Base-by-base conservation (phyloP, 192 early-diverging fungal genomes). In the Coemansia pectinata region DNA sequence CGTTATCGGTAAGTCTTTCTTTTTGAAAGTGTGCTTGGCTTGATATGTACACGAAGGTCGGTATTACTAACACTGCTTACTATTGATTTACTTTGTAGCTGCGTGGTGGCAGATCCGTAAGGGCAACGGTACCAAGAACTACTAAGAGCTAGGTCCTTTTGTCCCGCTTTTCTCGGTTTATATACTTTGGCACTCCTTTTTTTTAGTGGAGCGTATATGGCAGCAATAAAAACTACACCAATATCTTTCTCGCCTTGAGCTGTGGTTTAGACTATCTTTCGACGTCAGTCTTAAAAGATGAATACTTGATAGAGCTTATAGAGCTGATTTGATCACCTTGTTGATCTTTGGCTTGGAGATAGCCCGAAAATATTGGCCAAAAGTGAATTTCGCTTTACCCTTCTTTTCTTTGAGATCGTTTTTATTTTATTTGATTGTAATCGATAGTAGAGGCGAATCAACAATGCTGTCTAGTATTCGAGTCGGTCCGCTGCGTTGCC, bases 21-120 rank as follows among this genome's bases (percentile, higher is more conserved):
- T 15, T 39, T 15, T 52, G 39, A 25, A 14, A 42, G 47, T n/a
- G 17, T 6, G 17, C 21, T 8, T 6, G 45, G 47, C 21, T 21
- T 21, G 47, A 50, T 23, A 50, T 50, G 15, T 64, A 5, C 17
- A 31, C 21, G 52, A 66, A 14, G 2, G 29, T n/a, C 23, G 0
- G 53, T 19, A 27, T 23, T 62, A 57, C 52, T 63, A 39, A 60
- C 38, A 5, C 33, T 33, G 15, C 31, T 21, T 34, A 8, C 34
- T 36, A 23, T 27, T 62, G 57, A 39, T 33, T 7, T 62, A 9
- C 9, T 36, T 64, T 70, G 62, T 79, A 62, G 81, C 81, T 40
- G 81, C 73, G 17, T 83, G 81, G 81, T 83, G 81, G 81, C 81
- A 83, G 73, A 65, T 83, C 58, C 79, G 79, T 62, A 82, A 82